Base-by-base conservation (phyloP, 306 rosid genomes). In the Oemleria cerasiformis region DNA sequence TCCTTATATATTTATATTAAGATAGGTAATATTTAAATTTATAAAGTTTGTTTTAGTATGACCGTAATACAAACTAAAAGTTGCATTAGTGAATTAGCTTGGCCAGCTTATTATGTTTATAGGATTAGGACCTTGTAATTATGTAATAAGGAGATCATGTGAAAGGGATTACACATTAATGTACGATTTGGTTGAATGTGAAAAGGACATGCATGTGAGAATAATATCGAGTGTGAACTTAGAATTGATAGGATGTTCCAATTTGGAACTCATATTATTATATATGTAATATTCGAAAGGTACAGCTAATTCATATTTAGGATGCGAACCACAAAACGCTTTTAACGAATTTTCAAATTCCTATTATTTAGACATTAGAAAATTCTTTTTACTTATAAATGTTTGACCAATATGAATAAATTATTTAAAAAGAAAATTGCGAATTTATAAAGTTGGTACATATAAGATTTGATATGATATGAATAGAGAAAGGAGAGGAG, bases 171-270 rank as follows among this genome's bases (percentile, higher is more conserved):
- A 2, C 39, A 68, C 16, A 54, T 54, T 20, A 39, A 66, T 53
- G 63, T 40, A 69, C 21, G 23, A 16, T 54, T 55, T 14, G 51
- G 40, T 69, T 41, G 53, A 55, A 69, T 5, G 23, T 40, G 73
- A 41, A 54, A 69, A 21, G 23, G 64, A 54, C 41, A 56, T 41
- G 73, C 64, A 23, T 41, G 53, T 55, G 45, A 54, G 73, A 40
- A 69, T 40, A 39, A 21, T 30, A 41, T 55, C 23, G 4, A 40
- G 51, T 69, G 14, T 39, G 39, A 53, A 39, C 21, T 20, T 13
- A 40, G 40, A 30, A 30, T 7, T n/a, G n/a, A n/a, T n/a, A n/a
- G n/a, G 2, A 25, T 25, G 30, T 25, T 25, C 30, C 30, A 25
- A 25, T 25, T 25, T 25, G 30, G 30, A 25, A 25, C 30, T 25